phyloP scores from a whole-genome alignment of 345 rosid species.

The Eucalyptus guilfoylei region DNA sequence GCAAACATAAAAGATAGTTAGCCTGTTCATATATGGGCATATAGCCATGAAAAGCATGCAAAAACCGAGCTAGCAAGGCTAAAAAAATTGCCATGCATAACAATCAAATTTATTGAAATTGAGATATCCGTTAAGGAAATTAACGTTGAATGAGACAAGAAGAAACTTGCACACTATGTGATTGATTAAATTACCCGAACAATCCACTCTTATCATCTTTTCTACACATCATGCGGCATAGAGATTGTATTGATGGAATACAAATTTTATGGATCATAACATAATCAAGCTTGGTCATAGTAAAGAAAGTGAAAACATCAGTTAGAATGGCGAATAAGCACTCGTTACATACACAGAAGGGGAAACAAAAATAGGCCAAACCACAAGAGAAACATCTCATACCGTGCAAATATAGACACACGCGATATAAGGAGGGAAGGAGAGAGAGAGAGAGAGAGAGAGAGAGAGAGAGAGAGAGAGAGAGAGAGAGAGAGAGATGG shows the following conservation, averaged over 20 bases:
- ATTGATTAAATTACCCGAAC: background rate
- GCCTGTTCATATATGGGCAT: background rate
- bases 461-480: background rate
- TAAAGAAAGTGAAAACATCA: background rate
- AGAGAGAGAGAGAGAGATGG: background rate
- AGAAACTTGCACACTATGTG: background rate
- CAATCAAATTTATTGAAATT: background rate
- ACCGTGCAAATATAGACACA: background rate
- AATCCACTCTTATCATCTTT: background rate
- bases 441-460: background rate
- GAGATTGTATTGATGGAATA: background rate
- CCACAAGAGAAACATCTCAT: background rate
- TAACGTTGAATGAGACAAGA: background rate
- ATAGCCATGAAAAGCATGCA: background rate
- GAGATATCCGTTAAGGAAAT: accelerated
- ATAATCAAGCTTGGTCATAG: background rate
- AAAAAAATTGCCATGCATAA: background rate
- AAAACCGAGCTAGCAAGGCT: background rate
- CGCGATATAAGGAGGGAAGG: background rate
- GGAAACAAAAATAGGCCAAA: background rate
- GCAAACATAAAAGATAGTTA: background rate
- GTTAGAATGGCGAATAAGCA: background rate
- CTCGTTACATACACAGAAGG: background rate
- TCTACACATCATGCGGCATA: accelerated
- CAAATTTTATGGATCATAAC: background rate